Conservation (phyloP, 176 grass and related monocot genomes). For the Carex parvula region DNA sequence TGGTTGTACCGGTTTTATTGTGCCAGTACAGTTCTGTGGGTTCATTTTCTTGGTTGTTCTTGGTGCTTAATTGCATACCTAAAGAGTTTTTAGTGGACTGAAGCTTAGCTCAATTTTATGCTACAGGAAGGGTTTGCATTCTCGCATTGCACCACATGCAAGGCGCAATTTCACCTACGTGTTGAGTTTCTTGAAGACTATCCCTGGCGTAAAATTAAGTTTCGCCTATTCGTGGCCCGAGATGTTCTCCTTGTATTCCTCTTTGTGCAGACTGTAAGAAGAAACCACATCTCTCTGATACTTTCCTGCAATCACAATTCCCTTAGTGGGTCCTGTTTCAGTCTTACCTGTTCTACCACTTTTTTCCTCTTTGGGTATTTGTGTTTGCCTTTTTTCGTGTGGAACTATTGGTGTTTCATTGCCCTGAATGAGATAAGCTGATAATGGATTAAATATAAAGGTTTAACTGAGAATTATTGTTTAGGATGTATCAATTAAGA, state of each 20-base stretch:
- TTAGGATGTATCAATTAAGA: background rate
- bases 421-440: background rate
- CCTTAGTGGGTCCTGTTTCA: background rate
- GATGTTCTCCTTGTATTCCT: constrained; percentile 94
- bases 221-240: constrained; percentile 81
- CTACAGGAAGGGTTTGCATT: constrained; percentile 92
- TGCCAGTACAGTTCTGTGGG: background rate
- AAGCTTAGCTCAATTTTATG: constrained; percentile 6
- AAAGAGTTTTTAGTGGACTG: background rate
- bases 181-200: constrained; percentile 86
- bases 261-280: constrained; percentile 83
- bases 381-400: background rate
- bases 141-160: constrained; percentile 98
- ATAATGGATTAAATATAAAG: background rate
- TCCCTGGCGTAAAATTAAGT: constrained; percentile 98
- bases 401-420: background rate
- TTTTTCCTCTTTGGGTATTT: background rate
- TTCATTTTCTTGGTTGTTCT: background rate
- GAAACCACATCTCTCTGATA: background rate
- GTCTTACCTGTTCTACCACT: background rate
- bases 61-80: background rate
- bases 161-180: constrained; percentile 88
- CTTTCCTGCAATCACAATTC: background rate
- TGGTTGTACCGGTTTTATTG: background rate
- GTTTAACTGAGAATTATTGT: background rate